phyloP scores from a whole-genome alignment of 2,329 filamentous ascomycete genomes.

The Bisporella sp. region DNA sequence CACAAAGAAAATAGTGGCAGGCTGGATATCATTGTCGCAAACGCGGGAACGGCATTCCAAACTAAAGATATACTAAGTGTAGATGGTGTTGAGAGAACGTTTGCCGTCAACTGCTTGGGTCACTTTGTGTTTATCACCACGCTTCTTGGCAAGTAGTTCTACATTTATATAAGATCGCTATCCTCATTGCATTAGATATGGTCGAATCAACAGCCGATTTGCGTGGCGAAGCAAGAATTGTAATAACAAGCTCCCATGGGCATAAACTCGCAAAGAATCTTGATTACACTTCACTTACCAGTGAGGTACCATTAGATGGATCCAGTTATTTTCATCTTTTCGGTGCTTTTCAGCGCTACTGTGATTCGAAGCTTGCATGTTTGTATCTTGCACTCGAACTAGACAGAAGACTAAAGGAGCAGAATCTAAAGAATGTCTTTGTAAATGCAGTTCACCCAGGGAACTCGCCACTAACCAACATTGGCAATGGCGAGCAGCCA shows the following conservation, averaged over 20 bases:
- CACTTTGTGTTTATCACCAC: neutral
- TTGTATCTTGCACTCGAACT: neutral
- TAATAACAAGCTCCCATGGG: neutral
- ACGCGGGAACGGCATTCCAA: neutral
- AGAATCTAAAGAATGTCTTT: neutral
- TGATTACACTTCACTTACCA: neutral
- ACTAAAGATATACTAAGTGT: neutral
- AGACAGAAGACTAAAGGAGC: neutral
- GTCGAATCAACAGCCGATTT: neutral
- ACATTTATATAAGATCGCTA: neutral
- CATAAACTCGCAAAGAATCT: neutral
- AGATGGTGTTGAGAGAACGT: neutral
- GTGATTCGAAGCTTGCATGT: neutral
- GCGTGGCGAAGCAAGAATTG: neutral
- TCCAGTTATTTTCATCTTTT: neutral
- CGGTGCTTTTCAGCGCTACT: neutral
- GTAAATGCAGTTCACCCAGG: neutral
- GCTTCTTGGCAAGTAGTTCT: neutral
- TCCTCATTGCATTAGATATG: neutral
- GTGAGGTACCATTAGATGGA: neutral
- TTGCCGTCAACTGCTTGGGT: neutral
- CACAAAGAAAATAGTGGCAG: neutral
- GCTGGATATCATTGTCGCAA: neutral
- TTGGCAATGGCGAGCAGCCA: neutral
- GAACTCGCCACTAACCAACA: neutral